Percentiles rank a stretch among this genome's conserved stretches.
These are phyloP conservation scores for Gypsophila paniculata DNA, from an alignment of 179 eudicot species.

Conservation along the genomic window DNA sequence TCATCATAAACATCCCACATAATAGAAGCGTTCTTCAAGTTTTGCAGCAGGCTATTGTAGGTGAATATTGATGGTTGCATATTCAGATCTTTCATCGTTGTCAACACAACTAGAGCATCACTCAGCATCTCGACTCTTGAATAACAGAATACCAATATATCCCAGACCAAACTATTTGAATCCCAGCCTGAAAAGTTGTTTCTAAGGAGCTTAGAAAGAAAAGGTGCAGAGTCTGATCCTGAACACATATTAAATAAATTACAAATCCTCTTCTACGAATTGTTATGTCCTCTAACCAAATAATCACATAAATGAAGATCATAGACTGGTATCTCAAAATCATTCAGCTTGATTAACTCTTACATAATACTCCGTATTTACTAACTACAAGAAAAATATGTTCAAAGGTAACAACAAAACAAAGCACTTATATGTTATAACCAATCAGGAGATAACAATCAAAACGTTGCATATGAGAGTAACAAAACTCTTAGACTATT, in stretches of 20 bases:
- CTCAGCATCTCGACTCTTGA: constrained; percentile 58
- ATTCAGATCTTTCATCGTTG: constrained; percentile 66
- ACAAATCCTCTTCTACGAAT: no score
- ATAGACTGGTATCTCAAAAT: background rate
- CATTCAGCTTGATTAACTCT: no score
- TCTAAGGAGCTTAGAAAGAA: constrained; percentile 54
- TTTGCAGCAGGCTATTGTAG: constrained; percentile 66
- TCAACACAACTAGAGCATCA: constrained; percentile 61
- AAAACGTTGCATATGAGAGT: no score
- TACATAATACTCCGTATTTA: background rate
- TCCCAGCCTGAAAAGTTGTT: constrained; percentile 50
- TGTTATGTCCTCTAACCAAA: background rate
- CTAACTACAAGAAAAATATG: background rate
- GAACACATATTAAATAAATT: no score
- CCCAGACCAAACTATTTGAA: constrained; percentile 59
- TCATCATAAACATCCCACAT: constrained; percentile 57
- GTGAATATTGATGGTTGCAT: constrained; percentile 63
- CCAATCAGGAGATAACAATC: background rate
- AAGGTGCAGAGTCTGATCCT: constrained; percentile 63
- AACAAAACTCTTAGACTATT: no score
- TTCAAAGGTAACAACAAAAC: no score
- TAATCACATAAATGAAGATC: background rate
- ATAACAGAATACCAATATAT: constrained; percentile 68
- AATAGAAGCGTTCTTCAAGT: constrained; percentile 48
- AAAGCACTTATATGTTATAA: background rate